Percentiles rank a stretch among this genome's conserved stretches.
Conservation (phyloP, 1,284 basidiomycete species). For the Apiotrichum mycotoxinovorans region DNA sequence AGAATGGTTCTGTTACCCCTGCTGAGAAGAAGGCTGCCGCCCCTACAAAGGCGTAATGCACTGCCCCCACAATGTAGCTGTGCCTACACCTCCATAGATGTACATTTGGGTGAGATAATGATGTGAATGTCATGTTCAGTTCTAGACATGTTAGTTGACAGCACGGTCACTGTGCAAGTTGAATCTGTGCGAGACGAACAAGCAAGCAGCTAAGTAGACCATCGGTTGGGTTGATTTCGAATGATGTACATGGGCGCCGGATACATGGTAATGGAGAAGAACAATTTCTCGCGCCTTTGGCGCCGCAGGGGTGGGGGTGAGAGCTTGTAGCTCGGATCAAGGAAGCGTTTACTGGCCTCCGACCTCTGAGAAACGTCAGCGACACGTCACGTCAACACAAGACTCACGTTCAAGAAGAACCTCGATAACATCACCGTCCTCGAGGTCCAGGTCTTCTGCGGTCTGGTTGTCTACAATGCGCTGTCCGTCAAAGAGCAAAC, state of each 20-base stretch:
- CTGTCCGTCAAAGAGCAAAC: slow-evolving; percentile 79
- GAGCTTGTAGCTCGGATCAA: background rate
- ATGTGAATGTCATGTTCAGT: background rate
- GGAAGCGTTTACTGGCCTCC: slow-evolving; percentile 20
- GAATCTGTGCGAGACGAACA: background rate
- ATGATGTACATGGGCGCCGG: background rate
- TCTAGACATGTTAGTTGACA: background rate
- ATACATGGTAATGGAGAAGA: background rate
- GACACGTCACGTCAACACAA: too few relatives aligned
- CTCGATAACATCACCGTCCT: slow-evolving; percentile 79
- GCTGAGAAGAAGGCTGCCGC: background rate
- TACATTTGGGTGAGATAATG: slow-evolving; percentile 4
- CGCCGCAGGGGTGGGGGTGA: background rate
- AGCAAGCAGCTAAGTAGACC: background rate
- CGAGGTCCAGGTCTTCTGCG: slow-evolving; percentile 75
- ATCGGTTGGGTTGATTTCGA: background rate
- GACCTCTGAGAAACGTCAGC: slow-evolving; percentile 28
- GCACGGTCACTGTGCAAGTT: background rate
- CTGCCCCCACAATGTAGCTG: background rate
- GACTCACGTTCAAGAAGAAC: slow-evolving; percentile 86
- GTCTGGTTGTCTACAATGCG: slow-evolving; percentile 82
- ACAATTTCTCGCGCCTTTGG: background rate
- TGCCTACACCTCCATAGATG: slow-evolving; percentile 1
- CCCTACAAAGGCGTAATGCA: background rate
- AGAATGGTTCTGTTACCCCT: background rate